Evolutionary conservation across 345 rosid species (phyloP).

Genomic region (Nephelium lappaceum): DNA sequence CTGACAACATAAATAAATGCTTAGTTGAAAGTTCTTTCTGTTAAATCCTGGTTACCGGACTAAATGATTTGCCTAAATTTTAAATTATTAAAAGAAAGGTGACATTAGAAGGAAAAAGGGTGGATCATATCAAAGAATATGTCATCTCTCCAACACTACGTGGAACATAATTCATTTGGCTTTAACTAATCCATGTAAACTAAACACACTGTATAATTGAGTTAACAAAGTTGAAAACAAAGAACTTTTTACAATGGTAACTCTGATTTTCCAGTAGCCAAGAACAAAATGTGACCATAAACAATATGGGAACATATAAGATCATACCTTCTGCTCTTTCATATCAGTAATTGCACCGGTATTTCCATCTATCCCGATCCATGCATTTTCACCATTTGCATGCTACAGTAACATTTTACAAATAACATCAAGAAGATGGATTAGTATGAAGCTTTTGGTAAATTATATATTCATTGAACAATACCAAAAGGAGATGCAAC

Average conservation of each 20-base stretch:
- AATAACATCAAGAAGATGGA: background rate
- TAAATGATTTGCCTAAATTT: background rate
- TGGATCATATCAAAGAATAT: background rate
- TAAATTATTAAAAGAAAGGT: too few relatives aligned
- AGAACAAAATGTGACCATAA: background rate
- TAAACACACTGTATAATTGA: conserved; percentile 6
- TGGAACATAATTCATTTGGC: background rate
- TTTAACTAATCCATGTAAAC: background rate
- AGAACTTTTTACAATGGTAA: background rate
- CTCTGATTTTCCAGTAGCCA: background rate
- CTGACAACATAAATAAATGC: conserved; percentile 32
- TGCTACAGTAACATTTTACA: conserved; percentile 48
- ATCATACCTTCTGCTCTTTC: conserved; percentile 81
- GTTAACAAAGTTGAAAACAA: background rate
- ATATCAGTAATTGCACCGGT: conserved; percentile 88
- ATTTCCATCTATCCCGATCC: conserved; percentile 93
- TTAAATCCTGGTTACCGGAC: background rate
- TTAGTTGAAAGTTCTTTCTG: background rate
- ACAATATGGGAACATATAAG: conserved; percentile 1
- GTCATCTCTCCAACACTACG: background rate
- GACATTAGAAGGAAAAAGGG: background rate
- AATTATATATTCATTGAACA: background rate
- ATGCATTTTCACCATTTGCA: conserved; percentile 96
- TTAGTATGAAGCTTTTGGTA: background rate
- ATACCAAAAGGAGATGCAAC: too few relatives aligned